phyloP scores from a whole-genome alignment of 2,329 filamentous ascomycete species.

The Penicillium occitanis region DNA sequence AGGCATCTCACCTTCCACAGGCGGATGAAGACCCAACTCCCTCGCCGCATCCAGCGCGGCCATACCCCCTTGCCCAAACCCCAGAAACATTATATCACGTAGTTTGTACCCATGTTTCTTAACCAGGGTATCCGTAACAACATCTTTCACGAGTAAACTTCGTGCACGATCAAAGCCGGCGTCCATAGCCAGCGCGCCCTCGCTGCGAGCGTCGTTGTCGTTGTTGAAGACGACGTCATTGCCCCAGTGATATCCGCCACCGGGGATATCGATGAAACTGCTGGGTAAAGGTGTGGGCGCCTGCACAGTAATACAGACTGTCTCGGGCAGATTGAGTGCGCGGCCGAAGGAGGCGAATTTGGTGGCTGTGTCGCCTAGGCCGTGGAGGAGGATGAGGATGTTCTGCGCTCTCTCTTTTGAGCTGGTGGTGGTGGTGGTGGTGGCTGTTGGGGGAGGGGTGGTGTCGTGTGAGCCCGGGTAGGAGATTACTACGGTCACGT shows the following conservation, averaged over 20 bases:
- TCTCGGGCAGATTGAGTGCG: conserved; percentile 72
- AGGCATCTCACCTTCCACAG: conserved; percentile 10
- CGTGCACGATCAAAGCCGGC: conserved; percentile 59
- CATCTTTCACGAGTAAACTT: conserved; percentile 48
- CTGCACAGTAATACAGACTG: conserved; percentile 71
- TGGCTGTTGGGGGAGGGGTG: conserved; percentile 38
- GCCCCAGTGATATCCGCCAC: conserved; percentile 64
- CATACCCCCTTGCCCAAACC: conserved; percentile 67
- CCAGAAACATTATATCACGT: conserved; percentile 63
- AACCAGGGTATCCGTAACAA: conserved; percentile 56
- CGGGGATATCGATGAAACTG: conserved; percentile 51
- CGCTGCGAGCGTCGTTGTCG: conserved; percentile 29
- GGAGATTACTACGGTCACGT: conserved; percentile 42
- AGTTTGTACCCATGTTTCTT: conserved; percentile 59
- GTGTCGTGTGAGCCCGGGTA: conserved; percentile 42
- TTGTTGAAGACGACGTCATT: conserved; percentile 63
- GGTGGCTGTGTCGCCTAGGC: conserved; percentile 71
- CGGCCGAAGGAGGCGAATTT: conserved; percentile 69
- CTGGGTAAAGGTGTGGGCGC: conserved; percentile 69
- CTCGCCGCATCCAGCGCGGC: conserved; percentile 59
- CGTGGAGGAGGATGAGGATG: conserved; percentile 78
- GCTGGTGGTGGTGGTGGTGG: conserved; percentile 26
- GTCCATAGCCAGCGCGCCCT: conserved; percentile 60
- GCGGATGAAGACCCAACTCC: conserved; percentile 34
- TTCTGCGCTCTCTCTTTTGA: conserved; percentile 62